Percentiles rank a stretch among this genome's conserved stretches.
These are phyloP conservation scores for Phalaenopsis hybrid DNA, from an alignment of 116 monocot genomes.

Conservation along the genomic window DNA sequence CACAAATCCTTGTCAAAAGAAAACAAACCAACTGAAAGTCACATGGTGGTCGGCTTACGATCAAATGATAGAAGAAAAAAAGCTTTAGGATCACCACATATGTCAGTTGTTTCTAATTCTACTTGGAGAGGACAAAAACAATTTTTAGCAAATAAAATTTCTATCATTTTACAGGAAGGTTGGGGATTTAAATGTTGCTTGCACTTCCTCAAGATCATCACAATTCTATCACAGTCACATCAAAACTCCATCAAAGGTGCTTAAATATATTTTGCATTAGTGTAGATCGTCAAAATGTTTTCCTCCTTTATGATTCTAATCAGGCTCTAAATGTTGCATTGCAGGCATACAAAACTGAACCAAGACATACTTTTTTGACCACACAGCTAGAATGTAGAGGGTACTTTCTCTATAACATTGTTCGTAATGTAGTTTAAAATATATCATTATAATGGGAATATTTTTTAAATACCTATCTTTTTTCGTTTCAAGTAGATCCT, in stretches of 20 bases:
- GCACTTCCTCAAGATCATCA: conserved; percentile 1
- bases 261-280: neutral
- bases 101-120: conserved; percentile 13
- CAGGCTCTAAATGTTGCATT: neutral
- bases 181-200: conserved; percentile 14
- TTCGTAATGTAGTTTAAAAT: neutral
- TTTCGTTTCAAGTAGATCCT: too few species aligned
- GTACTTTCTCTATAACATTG: neutral
- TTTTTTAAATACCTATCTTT: neutral
- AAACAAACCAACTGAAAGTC: conserved; percentile 17
- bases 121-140: conserved; percentile 8
- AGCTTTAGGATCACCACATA: conserved; percentile 7
- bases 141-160: conserved; percentile 16
- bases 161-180: conserved; percentile 20
- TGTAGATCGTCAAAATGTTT: neutral
- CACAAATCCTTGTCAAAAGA: conserved; percentile 19
- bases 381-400: neutral
- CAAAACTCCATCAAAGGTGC: conserved; percentile 12
- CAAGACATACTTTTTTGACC: neutral
- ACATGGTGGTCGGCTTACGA: neutral
- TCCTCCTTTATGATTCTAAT: neutral
- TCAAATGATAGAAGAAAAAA: conserved; percentile 20
- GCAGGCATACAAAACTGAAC: neutral
- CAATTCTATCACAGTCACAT: neutral
- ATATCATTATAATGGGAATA: neutral